Conservation (phyloP, 495 filamentous ascomycete species). For the Astrothelium subdiscretum region DNA sequence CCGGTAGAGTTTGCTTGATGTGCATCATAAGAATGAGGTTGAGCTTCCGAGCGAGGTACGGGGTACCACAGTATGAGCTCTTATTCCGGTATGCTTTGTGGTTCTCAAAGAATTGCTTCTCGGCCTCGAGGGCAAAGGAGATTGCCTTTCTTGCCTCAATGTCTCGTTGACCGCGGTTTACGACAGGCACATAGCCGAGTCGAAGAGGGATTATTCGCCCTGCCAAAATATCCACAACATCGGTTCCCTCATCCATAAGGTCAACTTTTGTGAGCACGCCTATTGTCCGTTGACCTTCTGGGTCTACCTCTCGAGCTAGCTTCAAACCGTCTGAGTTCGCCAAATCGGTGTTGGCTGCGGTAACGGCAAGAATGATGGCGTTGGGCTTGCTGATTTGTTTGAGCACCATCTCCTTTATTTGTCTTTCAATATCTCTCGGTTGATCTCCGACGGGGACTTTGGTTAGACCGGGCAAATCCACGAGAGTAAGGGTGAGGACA, state of each 20-base stretch:
- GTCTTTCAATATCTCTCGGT: constrained; percentile 93
- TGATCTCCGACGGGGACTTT: constrained; percentile 98
- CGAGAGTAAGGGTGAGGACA: constrained; percentile 91
- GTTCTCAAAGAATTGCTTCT: constrained; percentile 96
- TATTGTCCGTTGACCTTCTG: constrained; percentile 95
- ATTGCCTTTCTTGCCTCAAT: constrained; percentile 96
- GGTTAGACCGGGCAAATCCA: constrained; percentile 94
- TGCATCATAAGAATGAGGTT: constrained; percentile 99
- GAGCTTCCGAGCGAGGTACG: constrained; percentile 89
- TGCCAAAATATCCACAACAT: constrained; percentile 98
- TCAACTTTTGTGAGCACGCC: constrained; percentile 99
- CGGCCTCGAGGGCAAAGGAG: constrained; percentile 81
- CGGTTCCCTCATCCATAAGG: constrained; percentile 98
- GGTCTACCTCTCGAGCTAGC: constrained; percentile 92
- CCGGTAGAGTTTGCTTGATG: constrained; percentile 98
- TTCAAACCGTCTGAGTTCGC: constrained; percentile 98
- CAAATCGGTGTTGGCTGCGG: constrained; percentile 91
- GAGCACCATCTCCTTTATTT: constrained; percentile 97
- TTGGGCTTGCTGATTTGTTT: constrained; percentile 98
- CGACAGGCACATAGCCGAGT: constrained; percentile 94
- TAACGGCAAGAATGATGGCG: constrained; percentile 94
- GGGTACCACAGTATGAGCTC: constrained; percentile 95
- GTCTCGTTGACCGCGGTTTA: constrained; percentile 97
- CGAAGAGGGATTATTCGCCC: constrained; percentile 94
- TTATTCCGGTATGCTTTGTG: constrained; percentile 99